Conservation (phyloP, 2,329 filamentous ascomycete species). For the Diaporthe citrichinensis region DNA sequence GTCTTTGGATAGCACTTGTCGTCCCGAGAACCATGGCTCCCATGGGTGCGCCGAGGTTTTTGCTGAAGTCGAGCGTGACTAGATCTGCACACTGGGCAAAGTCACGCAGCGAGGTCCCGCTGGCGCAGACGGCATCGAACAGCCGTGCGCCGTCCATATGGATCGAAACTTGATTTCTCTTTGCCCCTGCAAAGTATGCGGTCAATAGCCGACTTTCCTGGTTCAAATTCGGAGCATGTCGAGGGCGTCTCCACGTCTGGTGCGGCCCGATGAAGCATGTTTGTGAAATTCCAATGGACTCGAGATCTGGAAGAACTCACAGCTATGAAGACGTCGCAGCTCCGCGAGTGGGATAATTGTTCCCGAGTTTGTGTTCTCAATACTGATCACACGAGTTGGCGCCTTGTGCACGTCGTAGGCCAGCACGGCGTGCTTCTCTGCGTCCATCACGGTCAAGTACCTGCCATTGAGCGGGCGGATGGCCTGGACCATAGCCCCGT, state of each 20-base stretch:
- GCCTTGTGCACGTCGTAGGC: slow-evolving; percentile 60
- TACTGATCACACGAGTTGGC: slow-evolving; percentile 57
- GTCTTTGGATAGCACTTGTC: slow-evolving; percentile 53
- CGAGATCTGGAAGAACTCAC: not conserved
- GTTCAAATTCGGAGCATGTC: not conserved
- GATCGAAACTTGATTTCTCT: slow-evolving; percentile 51
- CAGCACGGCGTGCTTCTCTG: slow-evolving; percentile 51
- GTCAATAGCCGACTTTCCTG: not conserved
- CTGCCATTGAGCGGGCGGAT: slow-evolving; percentile 54
- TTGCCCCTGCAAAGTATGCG: not conserved
- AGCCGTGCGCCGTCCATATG: slow-evolving; percentile 86
- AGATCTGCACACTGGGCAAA: slow-evolving; percentile 72
- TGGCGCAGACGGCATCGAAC: slow-evolving; percentile 84
- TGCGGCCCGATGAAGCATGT: not conserved
- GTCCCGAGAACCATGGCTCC: slow-evolving; percentile 79
- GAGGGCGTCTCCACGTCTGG: no score
- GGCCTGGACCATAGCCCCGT: slow-evolving; percentile 73
- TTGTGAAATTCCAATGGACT: no score
- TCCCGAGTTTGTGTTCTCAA: slow-evolving; percentile 55
- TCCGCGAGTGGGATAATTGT: slow-evolving; percentile 21
- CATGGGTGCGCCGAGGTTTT: slow-evolving; percentile 85
- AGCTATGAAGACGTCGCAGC: not conserved
- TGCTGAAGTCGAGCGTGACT: slow-evolving; percentile 86
- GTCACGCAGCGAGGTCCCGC: slow-evolving; percentile 75
- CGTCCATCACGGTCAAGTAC: slow-evolving; percentile 60